Evolutionary conservation across 2,329 filamentous ascomycete species (phyloP).

Genomic region (Bisporella sp.): DNA sequence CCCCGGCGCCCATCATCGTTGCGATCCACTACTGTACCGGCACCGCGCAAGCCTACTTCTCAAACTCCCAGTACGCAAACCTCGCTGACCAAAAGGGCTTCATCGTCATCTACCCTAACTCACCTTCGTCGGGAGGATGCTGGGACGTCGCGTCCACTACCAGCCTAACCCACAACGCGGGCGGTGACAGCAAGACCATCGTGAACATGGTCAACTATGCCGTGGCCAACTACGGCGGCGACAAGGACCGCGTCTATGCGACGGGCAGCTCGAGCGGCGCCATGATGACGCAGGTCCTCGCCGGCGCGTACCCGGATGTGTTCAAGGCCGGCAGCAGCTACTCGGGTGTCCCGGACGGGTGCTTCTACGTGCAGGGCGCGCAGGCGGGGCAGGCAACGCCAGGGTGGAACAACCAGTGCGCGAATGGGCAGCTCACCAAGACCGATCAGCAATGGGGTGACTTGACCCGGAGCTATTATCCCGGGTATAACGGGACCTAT

Average conservation of each 20-base stretch:
- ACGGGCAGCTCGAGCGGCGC: slow-evolving; percentile 38
- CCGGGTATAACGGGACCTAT: slow-evolving; percentile 30
- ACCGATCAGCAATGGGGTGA: slow-evolving; percentile 41
- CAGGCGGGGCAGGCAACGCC: slow-evolving; percentile 38
- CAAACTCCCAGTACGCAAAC: slow-evolving; percentile 36
- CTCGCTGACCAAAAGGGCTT: slow-evolving; percentile 47
- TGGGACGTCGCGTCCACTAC: slow-evolving; percentile 48
- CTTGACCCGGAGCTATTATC: slow-evolving; percentile 34
- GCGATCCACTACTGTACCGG: slow-evolving; percentile 27
- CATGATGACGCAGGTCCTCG: slow-evolving; percentile 40
- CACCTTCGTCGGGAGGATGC: slow-evolving; percentile 44
- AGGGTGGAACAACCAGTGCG: slow-evolving; percentile 47
- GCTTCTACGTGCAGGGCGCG: slow-evolving; percentile 29
- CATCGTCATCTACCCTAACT: slow-evolving; percentile 51
- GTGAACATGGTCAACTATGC: slow-evolving; percentile 51
- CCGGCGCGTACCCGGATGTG: slow-evolving; percentile 40
- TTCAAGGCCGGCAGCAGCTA: slow-evolving; percentile 38
- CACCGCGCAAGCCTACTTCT: slow-evolving; percentile 27
- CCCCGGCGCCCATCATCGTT: slow-evolving; percentile 9
- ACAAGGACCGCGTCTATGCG: slow-evolving; percentile 43
- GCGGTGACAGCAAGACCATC: slow-evolving; percentile 47
- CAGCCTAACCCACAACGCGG: slow-evolving; percentile 44
- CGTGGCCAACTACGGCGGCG: slow-evolving; percentile 41
- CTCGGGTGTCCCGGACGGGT: slow-evolving; percentile 37
- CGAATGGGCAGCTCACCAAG: slow-evolving; percentile 21